phyloP scores from a whole-genome alignment of 2,329 filamentous ascomycete genomes.

The Pseudogymnoascus sp. region DNA sequence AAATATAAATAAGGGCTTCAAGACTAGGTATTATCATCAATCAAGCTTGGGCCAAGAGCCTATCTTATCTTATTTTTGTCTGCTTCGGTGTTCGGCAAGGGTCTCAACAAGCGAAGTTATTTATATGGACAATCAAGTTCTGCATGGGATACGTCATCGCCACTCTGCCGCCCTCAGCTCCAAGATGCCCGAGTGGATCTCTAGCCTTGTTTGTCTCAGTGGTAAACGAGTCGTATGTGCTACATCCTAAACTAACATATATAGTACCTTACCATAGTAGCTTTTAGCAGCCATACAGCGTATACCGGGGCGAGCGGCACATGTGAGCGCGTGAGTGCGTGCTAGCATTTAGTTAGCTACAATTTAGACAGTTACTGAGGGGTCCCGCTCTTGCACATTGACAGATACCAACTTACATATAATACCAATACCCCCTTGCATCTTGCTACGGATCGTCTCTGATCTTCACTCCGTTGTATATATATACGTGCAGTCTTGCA shows the following conservation, averaged over 20 bases:
- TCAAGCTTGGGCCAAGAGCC: neutral
- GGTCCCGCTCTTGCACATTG: conserved; percentile 1
- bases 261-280: neutral
- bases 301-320: neutral
- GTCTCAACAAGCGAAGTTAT: neutral
- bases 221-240: neutral
- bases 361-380: neutral
- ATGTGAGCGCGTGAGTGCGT: neutral
- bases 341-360: neutral
- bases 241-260: neutral
- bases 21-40: neutral
- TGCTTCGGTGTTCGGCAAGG: neutral
- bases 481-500: neutral
- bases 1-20: neutral
- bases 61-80: neutral
- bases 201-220: neutral
- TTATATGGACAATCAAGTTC: conserved; percentile 6
- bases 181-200: neutral
- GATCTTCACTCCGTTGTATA: neutral
- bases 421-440: neutral
- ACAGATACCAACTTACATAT: neutral
- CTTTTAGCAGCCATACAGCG: neutral
- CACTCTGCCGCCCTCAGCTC: neutral
- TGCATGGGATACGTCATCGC: conserved; percentile 1
- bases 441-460: neutral